Evolutionary conservation across 148 eudicot species (phyloP).

Genomic region (Oxyria digyna): DNA sequence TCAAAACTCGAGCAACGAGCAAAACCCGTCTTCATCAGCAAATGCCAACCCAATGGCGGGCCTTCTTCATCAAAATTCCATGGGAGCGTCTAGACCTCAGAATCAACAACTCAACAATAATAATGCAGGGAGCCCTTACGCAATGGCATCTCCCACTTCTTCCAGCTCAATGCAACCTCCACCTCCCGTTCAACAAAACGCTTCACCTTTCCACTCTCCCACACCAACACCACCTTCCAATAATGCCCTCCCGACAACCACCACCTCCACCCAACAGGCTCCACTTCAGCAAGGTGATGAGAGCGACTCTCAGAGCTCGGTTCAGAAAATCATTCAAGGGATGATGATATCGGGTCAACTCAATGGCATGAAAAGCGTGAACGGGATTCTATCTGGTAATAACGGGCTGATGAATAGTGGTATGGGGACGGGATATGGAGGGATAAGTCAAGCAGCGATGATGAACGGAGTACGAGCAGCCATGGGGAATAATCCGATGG

Average conservation of each 20-base stretch:
- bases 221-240: slow-evolving; percentile 39
- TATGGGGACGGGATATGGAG: not conserved
- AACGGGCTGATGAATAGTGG: not conserved
- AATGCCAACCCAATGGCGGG: slow-evolving; percentile 9
- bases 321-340: slow-evolving; percentile 9
- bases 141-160: slow-evolving; percentile 49
- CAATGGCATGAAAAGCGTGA: not conserved
- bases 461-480: not conserved
- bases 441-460: slow-evolving; percentile 5
- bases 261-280: too few species aligned
- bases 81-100: slow-evolving; percentile 58
- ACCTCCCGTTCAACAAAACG: slow-evolving; percentile 41
- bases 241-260: slow-evolving; percentile 19
- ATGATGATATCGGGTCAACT: slow-evolving; percentile 9
- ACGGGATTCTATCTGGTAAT: not conserved
- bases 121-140: slow-evolving; percentile 34
- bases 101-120: slow-evolving; percentile 25
- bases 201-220: slow-evolving; percentile 21
- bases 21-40: slow-evolving; percentile 29
- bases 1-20: slow-evolving; percentile 38
- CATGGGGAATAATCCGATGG: slow-evolving; percentile 8
- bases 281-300: slow-evolving; percentile 1
- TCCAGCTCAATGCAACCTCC: slow-evolving; percentile 38
- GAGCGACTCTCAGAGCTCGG: slow-evolving; percentile 7
- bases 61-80: slow-evolving; percentile 55